Percentiles rank a stretch among this genome's conserved stretches.
phyloP scores from a whole-genome alignment of 805 yeast species.

The Pichia membranifaciens region DNA sequence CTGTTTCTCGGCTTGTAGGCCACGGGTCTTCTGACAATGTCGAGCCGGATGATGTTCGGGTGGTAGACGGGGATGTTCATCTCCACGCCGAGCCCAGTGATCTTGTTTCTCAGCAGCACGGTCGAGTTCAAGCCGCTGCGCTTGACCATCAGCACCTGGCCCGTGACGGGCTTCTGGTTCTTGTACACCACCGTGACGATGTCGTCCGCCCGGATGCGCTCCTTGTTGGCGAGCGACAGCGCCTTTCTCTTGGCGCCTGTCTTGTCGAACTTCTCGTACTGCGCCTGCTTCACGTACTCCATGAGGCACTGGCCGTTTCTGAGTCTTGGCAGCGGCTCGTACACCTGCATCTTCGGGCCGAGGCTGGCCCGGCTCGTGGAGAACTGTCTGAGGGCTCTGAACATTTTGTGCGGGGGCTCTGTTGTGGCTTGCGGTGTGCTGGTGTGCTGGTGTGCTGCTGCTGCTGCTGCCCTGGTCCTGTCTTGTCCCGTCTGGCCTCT shows the following conservation, averaged over 20 bases:
- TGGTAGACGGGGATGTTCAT: slow-evolving; percentile 72
- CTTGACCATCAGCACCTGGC: slow-evolving; percentile 73
- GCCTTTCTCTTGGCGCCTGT: slow-evolving; percentile 59
- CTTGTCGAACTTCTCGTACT: slow-evolving; percentile 61
- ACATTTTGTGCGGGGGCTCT: no score
- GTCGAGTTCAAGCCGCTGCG: slow-evolving; percentile 68
- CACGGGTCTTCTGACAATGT: slow-evolving; percentile 67
- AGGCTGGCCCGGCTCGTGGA: slow-evolving; percentile 1
- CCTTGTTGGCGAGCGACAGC: slow-evolving; percentile 40
- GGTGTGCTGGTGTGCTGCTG: no score
- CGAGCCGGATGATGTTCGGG: slow-evolving; percentile 72
- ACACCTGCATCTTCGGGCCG: slow-evolving; percentile 31
- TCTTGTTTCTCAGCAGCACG: slow-evolving; percentile 74
- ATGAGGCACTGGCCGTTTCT: slow-evolving; percentile 43
- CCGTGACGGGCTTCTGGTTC: slow-evolving; percentile 63
- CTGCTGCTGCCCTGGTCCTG: no score
- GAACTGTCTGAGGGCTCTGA: slow-evolving; percentile 8
- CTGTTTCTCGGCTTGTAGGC: slow-evolving; percentile 74
- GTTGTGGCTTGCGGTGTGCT: no score
- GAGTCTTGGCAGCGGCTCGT: slow-evolving; percentile 44
- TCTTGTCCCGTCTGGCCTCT: no score
- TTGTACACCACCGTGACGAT: slow-evolving; percentile 67
- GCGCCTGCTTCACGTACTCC: slow-evolving; percentile 43
- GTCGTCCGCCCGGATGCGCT: slow-evolving; percentile 72
- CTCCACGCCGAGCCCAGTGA: slow-evolving; percentile 82